These are phyloP conservation scores for Cystoisospora suis DNA, from an alignment of 169 alveolate genomes.

Conservation along the genomic window DNA sequence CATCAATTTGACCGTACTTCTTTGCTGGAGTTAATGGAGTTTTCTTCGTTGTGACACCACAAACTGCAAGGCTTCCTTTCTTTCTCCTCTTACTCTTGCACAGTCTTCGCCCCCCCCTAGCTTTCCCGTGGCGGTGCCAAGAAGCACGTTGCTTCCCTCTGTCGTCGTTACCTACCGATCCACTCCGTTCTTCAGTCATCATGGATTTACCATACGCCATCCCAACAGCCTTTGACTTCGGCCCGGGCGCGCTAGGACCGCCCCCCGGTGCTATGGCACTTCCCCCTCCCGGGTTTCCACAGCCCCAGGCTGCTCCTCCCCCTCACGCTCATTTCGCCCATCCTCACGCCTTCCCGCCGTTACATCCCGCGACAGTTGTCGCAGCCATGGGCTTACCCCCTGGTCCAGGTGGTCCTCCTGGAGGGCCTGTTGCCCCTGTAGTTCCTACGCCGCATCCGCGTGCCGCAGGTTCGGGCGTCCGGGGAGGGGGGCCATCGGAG, in stretches of 20 bases:
- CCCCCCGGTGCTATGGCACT: background rate
- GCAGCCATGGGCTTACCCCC: conserved; percentile 1
- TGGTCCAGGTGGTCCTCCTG: background rate
- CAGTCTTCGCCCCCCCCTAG: too few relatives aligned
- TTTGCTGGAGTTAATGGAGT: background rate
- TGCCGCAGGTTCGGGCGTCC: background rate
- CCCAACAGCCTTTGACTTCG: conserved; percentile 25
- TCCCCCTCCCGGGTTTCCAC: background rate
- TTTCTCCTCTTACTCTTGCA: too few relatives aligned
- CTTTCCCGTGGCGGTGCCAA: too few relatives aligned
- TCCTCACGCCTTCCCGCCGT: background rate
- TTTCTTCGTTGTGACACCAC: background rate
- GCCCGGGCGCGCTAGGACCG: conserved; percentile 3
- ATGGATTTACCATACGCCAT: conserved; percentile 8
- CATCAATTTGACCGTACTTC: background rate
- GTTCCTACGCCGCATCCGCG: conserved; percentile 1
- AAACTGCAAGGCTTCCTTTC: too few relatives aligned
- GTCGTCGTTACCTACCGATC: background rate
- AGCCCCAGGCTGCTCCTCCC: background rate
- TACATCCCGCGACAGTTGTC: background rate
- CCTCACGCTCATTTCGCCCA: background rate
- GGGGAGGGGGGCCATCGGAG: too few relatives aligned
- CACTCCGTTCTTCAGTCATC: background rate
- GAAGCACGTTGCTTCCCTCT: background rate
- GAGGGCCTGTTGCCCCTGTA: background rate